A percentile compares a stretch with the other conserved stretches of the same genome.
These are phyloP conservation scores for Penicillium cataractarum DNA, from an alignment of 495 filamentous ascomycete species.

Conservation along the genomic window DNA sequence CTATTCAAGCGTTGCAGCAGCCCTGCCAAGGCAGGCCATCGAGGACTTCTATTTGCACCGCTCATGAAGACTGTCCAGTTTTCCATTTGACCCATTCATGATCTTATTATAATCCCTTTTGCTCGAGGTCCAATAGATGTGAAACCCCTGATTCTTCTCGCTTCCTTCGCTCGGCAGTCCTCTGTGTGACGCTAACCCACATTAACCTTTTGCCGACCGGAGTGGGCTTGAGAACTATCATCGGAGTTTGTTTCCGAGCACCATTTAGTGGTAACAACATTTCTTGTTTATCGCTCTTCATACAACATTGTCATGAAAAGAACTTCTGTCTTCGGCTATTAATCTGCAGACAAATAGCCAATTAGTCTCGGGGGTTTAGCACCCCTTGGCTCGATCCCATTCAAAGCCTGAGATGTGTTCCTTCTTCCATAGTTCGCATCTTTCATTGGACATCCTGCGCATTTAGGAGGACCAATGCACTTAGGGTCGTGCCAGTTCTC, in stretches of 20 bases:
- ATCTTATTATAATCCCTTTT: not conserved
- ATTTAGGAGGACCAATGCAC: no score
- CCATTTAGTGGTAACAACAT: not conserved
- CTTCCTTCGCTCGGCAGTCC: not conserved
- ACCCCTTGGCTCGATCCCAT: not conserved
- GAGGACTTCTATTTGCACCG: not conserved
- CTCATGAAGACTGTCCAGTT: not conserved
- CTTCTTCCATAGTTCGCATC: no score
- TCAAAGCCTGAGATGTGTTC: not conserved
- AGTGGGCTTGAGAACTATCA: not conserved
- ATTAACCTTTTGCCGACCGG: not conserved
- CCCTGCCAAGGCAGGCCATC: no score
- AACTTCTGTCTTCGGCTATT: no score
- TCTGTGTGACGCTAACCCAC: no score
- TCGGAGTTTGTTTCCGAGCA: not conserved
- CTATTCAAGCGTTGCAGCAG: not conserved
- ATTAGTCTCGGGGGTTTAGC: no score
- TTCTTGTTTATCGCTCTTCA: not conserved
- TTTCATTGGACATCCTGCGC: no score
- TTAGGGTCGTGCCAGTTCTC: no score
- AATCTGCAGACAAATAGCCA: no score
- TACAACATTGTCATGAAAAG: no score
- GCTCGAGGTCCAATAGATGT: not conserved
- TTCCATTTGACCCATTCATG: no score
- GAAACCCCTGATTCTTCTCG: not conserved